phyloP scores from a whole-genome alignment of 2,329 filamentous ascomycete species.

The Verticillium nonalfalfae region DNA sequence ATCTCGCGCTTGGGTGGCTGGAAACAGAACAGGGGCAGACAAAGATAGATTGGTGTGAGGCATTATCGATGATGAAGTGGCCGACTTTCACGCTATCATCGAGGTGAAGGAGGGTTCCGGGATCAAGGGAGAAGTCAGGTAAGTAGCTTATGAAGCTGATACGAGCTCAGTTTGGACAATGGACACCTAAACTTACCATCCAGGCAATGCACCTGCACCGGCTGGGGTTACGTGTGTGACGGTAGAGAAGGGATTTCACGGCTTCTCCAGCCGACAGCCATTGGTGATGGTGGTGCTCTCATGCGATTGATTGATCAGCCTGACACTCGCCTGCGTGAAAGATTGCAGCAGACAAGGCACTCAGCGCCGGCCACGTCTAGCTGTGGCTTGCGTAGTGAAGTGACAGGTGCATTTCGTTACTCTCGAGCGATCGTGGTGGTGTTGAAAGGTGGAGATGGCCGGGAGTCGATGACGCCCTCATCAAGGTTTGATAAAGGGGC shows the following conservation, averaged over 20 bases:
- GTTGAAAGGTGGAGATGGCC: not conserved
- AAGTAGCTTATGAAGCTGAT: not conserved
- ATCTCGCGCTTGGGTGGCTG: not conserved
- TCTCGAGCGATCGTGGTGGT: not conserved
- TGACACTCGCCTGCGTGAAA: not conserved
- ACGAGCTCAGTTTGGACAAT: not conserved
- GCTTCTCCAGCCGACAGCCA: not conserved
- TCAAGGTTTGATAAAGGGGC: not conserved
- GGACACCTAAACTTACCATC: too few species aligned
- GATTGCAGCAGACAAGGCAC: not conserved
- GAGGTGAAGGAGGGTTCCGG: not conserved
- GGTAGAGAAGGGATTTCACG: not conserved
- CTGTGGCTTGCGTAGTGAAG: not conserved
- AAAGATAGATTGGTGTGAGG: not conserved
- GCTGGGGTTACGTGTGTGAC: not conserved
- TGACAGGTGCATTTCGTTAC: not conserved
- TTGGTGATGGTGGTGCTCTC: not conserved
- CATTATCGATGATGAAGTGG: not conserved
- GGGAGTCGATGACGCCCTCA: not conserved
- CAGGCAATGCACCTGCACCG: too few species aligned
- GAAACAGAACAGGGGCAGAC: not conserved
- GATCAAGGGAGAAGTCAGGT: not conserved
- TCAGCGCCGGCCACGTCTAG: not conserved
- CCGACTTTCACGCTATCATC: not conserved
- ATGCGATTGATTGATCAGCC: not conserved